Conservation (phyloP, 345 rosid species). For the Sapria himalayana region DNA sequence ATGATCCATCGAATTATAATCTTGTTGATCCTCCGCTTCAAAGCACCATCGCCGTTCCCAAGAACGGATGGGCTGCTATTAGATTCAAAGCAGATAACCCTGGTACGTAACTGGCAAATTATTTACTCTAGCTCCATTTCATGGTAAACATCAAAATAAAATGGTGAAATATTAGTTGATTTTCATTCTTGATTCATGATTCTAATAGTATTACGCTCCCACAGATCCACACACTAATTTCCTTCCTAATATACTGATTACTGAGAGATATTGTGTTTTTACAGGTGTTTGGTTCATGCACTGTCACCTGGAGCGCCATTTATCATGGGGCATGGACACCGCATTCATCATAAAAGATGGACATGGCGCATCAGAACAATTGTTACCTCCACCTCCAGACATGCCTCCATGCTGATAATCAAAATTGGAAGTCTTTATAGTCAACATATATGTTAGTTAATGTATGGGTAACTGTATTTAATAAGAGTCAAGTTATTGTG, state of each 20-base stretch:
- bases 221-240: no score
- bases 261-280: not conserved
- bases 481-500: no score
- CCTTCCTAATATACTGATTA: no score
- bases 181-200: no score
- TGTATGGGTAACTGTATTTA: no score
- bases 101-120: conserved; percentile 15
- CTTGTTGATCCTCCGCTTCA: conserved; percentile 49
- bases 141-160: no score
- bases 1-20: conserved; percentile 26
- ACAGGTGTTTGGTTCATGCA: conserved; percentile 62
- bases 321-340: conserved; percentile 46
- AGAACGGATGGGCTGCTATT: conserved; percentile 55
- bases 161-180: no score
- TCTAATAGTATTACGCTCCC: no score
- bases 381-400: conserved; percentile 33
- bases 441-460: no score
- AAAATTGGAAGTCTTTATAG: no score
- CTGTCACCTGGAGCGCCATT: conserved; percentile 40
- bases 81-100: conserved; percentile 48
- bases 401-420: conserved; percentile 35
- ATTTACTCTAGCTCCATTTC: no score
- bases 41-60: conserved; percentile 45
- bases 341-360: conserved; percentile 35
- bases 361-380: conserved; percentile 9